Conservation (phyloP, 2,329 filamentous ascomycete species). For the Fusarium circinatum region DNA sequence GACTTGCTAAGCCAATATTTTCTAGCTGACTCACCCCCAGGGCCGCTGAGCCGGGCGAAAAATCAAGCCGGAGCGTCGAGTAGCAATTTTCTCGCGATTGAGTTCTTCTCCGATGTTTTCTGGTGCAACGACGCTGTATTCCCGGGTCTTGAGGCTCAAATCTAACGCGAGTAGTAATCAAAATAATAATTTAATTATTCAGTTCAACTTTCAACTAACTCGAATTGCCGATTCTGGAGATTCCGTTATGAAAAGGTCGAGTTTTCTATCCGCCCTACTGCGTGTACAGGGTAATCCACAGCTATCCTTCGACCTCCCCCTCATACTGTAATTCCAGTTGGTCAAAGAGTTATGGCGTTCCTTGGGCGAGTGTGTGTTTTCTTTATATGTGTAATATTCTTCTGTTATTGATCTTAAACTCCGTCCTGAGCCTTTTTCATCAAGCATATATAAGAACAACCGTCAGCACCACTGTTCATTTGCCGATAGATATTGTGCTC, state of each 20-base stretch:
- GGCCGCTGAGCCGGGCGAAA: no score
- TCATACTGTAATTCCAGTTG: rapidly evolving
- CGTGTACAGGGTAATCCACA: neutral
- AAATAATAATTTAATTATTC: no score
- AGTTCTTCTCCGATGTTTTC: no score
- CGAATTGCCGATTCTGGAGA: neutral
- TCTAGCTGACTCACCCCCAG: neutral
- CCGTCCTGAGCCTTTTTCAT: rapidly evolving
- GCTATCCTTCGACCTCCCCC: rapidly evolving
- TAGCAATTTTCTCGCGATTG: no score
- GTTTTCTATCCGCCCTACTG: rapidly evolving
- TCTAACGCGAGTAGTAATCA: rapidly evolving
- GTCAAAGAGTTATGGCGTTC: neutral
- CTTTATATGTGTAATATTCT: neutral
- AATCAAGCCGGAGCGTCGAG: no score
- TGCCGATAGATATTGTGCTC: rapidly evolving
- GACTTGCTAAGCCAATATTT: rapidly evolving
- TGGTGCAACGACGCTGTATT: rapidly evolving
- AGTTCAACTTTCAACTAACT: no score
- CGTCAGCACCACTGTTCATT: rapidly evolving
- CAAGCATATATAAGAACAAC: neutral
- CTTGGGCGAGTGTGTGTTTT: no score
- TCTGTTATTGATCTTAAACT: no score
- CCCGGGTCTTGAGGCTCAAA: rapidly evolving
- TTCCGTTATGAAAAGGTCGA: neutral